Conservation (phyloP, 2,329 filamentous ascomycete genomes). For the Parasarocladium wereldwijsianum region DNA sequence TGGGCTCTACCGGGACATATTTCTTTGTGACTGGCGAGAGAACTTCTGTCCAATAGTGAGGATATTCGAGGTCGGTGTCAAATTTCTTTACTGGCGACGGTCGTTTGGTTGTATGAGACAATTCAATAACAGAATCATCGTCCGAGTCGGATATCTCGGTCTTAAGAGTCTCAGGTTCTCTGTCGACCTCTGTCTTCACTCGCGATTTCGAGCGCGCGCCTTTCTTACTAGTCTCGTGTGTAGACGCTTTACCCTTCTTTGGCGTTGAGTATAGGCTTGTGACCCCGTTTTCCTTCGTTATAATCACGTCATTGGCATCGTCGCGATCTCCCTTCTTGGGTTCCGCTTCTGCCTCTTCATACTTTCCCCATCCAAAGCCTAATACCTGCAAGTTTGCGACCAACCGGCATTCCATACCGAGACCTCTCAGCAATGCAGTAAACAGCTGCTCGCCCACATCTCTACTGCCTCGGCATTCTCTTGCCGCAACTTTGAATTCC, state of each 20-base stretch:
- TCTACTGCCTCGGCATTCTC: slow-evolving; percentile 61
- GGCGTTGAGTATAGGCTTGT: not conserved
- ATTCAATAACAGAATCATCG: slow-evolving; percentile 43
- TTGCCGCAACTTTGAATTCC: slow-evolving; percentile 55
- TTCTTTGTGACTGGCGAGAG: slow-evolving; percentile 68
- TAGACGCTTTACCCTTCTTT: slow-evolving; percentile 1
- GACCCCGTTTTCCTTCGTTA: not conserved
- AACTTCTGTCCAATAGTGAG: slow-evolving; percentile 88
- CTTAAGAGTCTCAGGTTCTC: too few relatives aligned
- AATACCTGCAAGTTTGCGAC: slow-evolving; percentile 73
- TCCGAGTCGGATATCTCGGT: slow-evolving; percentile 41
- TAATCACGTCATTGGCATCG: slow-evolving; percentile 7
- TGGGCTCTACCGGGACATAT: slow-evolving; percentile 64
- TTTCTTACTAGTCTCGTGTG: too few relatives aligned
- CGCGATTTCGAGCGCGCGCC: too few relatives aligned
- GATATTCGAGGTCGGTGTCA: slow-evolving; percentile 66
- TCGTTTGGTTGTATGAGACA: slow-evolving; percentile 28
- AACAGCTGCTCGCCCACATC: slow-evolving; percentile 86
- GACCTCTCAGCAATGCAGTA: slow-evolving; percentile 63
- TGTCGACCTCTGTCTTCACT: too few relatives aligned
- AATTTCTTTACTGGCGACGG: slow-evolving; percentile 32
- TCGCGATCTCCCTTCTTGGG: slow-evolving; percentile 5
- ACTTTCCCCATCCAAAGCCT: slow-evolving; percentile 82
- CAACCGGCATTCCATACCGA: slow-evolving; percentile 72
- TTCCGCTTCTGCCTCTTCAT: slow-evolving; percentile 56